phyloP scores from a whole-genome alignment of 768 basidiomycete genomes.

The Boletus rufocinnamomeus region DNA sequence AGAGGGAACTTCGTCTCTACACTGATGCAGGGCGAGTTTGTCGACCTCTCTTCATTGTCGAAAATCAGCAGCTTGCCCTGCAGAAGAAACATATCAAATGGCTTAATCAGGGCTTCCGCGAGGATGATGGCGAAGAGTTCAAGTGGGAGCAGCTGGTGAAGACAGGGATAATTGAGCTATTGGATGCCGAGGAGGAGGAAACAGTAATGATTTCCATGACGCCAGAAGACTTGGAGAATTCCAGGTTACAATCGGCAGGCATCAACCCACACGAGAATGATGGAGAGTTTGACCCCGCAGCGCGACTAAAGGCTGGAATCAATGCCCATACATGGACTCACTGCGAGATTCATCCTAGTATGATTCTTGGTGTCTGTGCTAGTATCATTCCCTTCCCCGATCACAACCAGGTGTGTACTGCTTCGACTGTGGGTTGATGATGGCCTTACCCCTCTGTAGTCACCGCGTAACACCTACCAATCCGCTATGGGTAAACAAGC shows the following conservation, averaged over 20 bases:
- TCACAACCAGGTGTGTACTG: conserved; percentile 84
- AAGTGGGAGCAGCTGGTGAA: conserved; percentile 87
- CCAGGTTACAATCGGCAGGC: conserved; percentile 64
- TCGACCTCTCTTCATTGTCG: conserved; percentile 96
- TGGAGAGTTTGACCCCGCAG: conserved; percentile 80
- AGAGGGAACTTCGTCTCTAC: conserved; percentile 90
- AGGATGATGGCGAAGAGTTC: conserved; percentile 60
- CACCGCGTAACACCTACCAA: conserved; percentile 99
- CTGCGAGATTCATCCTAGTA: conserved; percentile 98
- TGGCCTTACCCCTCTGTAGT: conserved; percentile 49
- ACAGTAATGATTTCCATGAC: conserved; percentile 99
- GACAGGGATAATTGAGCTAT: conserved; percentile 85
- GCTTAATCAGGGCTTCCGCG: conserved; percentile 59
- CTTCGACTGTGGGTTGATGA: not conserved
- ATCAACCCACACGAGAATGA: conserved; percentile 61
- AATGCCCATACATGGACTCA: conserved; percentile 95
- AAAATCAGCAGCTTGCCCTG: conserved; percentile 81
- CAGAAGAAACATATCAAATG: conserved; percentile 83
- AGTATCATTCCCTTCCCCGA: conserved; percentile 99
- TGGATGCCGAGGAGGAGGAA: conserved; percentile 99
- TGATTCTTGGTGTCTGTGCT: conserved; percentile 98
- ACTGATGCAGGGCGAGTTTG: conserved; percentile 98
- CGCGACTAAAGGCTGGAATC: conserved; percentile 81
- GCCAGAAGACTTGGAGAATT: conserved; percentile 90
- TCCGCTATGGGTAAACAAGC: conserved; percentile 99